Evolutionary conservation across 345 rosid genomes (phyloP), one percentile per base, ranked within the genome.

Genomic region (Excoecaria agallocha): DNA sequence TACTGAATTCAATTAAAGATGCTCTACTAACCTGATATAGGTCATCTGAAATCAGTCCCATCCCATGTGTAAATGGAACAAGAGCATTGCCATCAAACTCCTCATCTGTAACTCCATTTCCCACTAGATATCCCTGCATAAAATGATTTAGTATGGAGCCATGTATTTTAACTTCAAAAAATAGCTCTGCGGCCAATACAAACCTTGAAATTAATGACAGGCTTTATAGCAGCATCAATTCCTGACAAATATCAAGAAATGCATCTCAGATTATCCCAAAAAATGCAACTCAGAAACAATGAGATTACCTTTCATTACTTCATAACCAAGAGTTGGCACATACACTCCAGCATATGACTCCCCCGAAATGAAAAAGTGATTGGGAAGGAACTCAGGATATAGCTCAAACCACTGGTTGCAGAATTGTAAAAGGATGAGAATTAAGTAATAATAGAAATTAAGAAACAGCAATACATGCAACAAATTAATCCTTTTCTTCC

Each of bases 261-360:
- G 68, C 50, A 51, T 61, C 15, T 74, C 57, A 62, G 70, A 12
- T 12, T 59, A 49, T 60, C 70, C 62, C 19, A 38, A 39, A 15
- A 71, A 54, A 70, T 13, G 41, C 22, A 77, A 66, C 54, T 45
- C 46, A 68, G 66, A 71, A 38, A 41, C 10, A 78, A 62, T 64
- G 10, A 69, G 16, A 11, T 20, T 80, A 94, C 97, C 97, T 83
- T 91, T 89, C 66, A 82, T 82, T 49, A 92, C 84, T 88, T 94
- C 87, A 56, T 70, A 74, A 73, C 91, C 87, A 78, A 94, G 97
- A 65, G 89, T 92, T 38, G 97, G 98, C 71, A 94, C 93, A 73
- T 87, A 92, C 54, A 94, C 72, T 75, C 97, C 98, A 69, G 97
- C 97, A 84, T 89, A 94, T 4, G 98, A 94, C 89, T 91, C 98